These are phyloP conservation scores for Tolypocladium pustulatum DNA, from an alignment of 2,329 filamentous ascomycete species.

Conservation along the genomic window DNA sequence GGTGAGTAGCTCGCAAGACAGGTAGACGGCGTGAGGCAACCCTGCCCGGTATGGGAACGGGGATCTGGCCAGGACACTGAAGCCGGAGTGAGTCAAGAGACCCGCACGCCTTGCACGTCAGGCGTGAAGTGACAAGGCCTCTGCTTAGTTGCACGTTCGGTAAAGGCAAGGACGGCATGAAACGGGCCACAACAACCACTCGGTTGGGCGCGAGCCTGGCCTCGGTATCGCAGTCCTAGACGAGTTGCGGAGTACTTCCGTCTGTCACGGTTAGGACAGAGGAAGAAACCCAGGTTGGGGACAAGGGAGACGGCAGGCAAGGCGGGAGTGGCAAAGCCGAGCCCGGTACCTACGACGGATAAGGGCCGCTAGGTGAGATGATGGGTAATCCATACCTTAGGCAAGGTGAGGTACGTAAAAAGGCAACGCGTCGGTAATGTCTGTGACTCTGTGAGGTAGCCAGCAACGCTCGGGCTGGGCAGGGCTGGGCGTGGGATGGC, in stretches of 20 bases:
- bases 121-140: not conserved
- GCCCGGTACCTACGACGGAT: not conserved
- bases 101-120: not conserved
- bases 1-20: not conserved
- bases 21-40: not conserved
- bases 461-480: not conserved
- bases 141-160: not conserved
- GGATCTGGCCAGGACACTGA: not conserved
- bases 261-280: too few relatives aligned
- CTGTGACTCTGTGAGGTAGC: not conserved
- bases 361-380: not conserved
- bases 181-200: not conserved
- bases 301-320: not conserved
- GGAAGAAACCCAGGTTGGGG: not conserved
- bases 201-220: not conserved
- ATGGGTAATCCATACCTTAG: not conserved
- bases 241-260: not conserved
- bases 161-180: not conserved
- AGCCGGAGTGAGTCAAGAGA: slow-evolving; percentile 1
- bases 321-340: not conserved
- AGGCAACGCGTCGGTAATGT: not conserved
- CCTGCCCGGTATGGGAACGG: slow-evolving; percentile 1
- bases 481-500: not conserved
- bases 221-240: not conserved
- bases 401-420: not conserved